Percentiles rank a stretch among this genome's conserved stretches.
phyloP scores from a whole-genome alignment of 129 eudicot species.

The Cynara cardunculus region DNA sequence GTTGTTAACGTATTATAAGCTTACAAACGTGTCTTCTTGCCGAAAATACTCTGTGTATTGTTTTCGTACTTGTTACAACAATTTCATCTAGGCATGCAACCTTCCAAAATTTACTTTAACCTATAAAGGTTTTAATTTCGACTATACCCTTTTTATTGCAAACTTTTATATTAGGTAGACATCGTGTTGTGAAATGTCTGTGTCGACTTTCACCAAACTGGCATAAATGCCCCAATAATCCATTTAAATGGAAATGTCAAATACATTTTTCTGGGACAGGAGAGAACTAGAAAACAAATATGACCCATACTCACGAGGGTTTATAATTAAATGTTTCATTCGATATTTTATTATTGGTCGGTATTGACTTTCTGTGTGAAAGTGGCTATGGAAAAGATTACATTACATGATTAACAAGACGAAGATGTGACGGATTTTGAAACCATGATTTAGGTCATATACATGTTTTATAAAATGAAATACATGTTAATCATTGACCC shows the following conservation, averaged over 20 bases:
- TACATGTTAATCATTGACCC: not conserved
- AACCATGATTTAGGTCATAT: not conserved
- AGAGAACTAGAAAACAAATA: not conserved
- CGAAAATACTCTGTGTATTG: not conserved
- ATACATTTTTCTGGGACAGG: not conserved
- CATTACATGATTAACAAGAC: not conserved
- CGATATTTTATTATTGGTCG: not conserved
- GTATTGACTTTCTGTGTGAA: not conserved
- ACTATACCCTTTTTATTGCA: not conserved
- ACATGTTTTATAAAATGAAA: not conserved
- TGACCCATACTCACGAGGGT: not conserved
- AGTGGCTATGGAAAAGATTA: not conserved
- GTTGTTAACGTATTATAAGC: not conserved
- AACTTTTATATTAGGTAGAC: not conserved
- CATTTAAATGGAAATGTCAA: not conserved
- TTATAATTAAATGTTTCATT: no score
- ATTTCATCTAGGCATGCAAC: not conserved
- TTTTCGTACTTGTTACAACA: not conserved
- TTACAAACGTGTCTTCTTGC: not conserved
- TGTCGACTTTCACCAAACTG: not conserved
- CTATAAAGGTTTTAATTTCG: not conserved
- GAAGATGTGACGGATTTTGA: not conserved
- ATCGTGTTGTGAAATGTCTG: not conserved
- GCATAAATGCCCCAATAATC: not conserved
- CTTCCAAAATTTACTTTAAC: not conserved